Evolutionary conservation across 2,329 filamentous ascomycete species (phyloP).

Genomic region (Alternaria incomplexa): DNA sequence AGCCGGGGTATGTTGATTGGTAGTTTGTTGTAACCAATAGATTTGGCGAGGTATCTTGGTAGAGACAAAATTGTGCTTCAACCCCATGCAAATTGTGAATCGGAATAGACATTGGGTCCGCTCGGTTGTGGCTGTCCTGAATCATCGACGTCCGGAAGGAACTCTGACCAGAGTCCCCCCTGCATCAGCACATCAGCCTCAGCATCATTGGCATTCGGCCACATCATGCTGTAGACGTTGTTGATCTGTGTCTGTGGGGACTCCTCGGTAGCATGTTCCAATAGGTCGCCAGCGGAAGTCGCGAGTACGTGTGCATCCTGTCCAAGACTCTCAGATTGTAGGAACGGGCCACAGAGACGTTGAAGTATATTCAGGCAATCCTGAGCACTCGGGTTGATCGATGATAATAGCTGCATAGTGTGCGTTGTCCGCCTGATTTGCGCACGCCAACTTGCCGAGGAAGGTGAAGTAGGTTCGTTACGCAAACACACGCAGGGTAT

Average conservation of each 20-base stretch:
- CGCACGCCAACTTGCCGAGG: slow-evolving; percentile 50
- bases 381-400: slow-evolving; percentile 50
- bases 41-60: not conserved
- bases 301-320: slow-evolving; percentile 2
- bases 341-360: slow-evolving; percentile 48
- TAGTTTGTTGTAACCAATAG: not conserved
- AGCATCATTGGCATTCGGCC: slow-evolving; percentile 20
- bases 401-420: slow-evolving; percentile 47
- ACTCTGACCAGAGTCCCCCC: slow-evolving; percentile 20
- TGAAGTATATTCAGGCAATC: slow-evolving; percentile 53
- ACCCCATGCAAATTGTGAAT: not conserved
- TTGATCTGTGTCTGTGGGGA: slow-evolving; percentile 24
- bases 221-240: slow-evolving; percentile 24
- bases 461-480: slow-evolving; percentile 48
- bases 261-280: slow-evolving; percentile 17
- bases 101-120: not conserved
- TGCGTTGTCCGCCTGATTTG: slow-evolving; percentile 51
- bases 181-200: slow-evolving; percentile 25
- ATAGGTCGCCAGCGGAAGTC: slow-evolving; percentile 1
- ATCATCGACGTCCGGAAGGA: slow-evolving; percentile 2
- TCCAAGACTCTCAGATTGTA: slow-evolving; percentile 2
- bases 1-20: not conserved
- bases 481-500: slow-evolving; percentile 58
- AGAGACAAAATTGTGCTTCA: not conserved
- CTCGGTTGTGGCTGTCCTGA: not conserved